Evolutionary conservation across 371 early-diverging fungal genomes (phyloP).

Genomic region (Funneliformis caledonium): DNA sequence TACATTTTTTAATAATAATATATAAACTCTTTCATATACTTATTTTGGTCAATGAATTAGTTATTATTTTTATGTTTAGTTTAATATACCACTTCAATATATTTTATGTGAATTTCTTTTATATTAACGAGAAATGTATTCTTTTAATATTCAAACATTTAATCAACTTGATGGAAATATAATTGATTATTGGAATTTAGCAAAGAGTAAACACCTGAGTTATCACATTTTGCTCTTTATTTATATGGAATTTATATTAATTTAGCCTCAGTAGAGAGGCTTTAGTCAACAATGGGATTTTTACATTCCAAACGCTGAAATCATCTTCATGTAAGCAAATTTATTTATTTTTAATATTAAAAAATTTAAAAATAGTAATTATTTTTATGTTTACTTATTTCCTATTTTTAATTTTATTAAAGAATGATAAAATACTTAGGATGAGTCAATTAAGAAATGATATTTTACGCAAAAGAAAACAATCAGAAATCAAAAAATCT

Average conservation of each 20-base stretch:
- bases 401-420: background rate
- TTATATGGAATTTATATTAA: conserved; percentile 22
- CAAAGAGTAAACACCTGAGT: background rate
- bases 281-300: conserved; percentile 17
- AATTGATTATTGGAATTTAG: background rate
- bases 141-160: too few species aligned
- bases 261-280: conserved; percentile 17
- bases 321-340: background rate
- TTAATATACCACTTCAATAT: too few species aligned
- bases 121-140: too few species aligned
- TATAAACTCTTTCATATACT: background rate
- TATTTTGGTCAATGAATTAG: background rate
- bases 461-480: background rate
- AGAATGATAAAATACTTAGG: background rate
- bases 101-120: too few species aligned
- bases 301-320: conserved; percentile 7
- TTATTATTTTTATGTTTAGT: too few species aligned
- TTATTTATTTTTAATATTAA: background rate
- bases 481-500: background rate
- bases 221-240: conserved; percentile 4
- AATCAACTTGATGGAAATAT: too few species aligned
- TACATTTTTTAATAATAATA: background rate
- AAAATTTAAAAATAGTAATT: too few species aligned
- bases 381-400: too few species aligned
- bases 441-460: background rate